Evolutionary conservation across 768 basidiomycete genomes (phyloP), one percentile per base, ranked within the genome.

Genomic region (Collybia sp.): DNA sequence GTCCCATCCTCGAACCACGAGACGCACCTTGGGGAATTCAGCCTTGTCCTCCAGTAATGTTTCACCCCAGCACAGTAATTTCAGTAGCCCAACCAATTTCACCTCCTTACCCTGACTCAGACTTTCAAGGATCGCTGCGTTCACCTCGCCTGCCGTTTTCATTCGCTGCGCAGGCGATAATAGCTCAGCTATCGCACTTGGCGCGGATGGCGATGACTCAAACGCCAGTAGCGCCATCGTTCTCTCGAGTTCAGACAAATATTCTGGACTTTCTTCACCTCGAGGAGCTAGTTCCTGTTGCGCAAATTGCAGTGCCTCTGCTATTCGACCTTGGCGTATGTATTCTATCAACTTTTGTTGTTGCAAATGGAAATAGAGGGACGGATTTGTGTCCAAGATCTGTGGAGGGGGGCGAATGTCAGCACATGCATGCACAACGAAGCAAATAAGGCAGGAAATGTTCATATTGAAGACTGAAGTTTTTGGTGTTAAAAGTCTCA

Each of bases 401-500:
- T 99, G 65, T 53, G 56, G 43, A 48, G 31, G 34, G 47, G 58
- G 30, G 49, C 38, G 44, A 49, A 61, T 62, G 44, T 63, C 61
- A 38, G 36, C 18, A 42, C 35, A 43, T 42, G 49, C 42, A n/a
- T 12, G 50, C 42, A 46, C 38, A 45, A 45, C 40, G 42, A 50
- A 46, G 46, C 36, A 31, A 53, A 47, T 46, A 55, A 48, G 41
- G 36, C 15, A 60, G 56, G 55, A 56, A 57, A 53, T 55, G 69
- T 76, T 91, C 88, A 93, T 91, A 86, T 90, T 90, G 85, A 91
- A 91, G 87, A 91, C 88, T 89, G 87, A 88, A 90, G 86, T 85
- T 85, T 85, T 82, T 75, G 74, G 77, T 66, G 79, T 73, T 71
- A 65, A 57, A 56, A 64, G 58, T 82, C 65, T 94, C 93, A 85